Percentiles rank a stretch among this genome's conserved stretches.
Evolutionary conservation across 2,329 filamentous ascomycete genomes (phyloP).

Genomic region (Cordyceps tenuipes): DNA sequence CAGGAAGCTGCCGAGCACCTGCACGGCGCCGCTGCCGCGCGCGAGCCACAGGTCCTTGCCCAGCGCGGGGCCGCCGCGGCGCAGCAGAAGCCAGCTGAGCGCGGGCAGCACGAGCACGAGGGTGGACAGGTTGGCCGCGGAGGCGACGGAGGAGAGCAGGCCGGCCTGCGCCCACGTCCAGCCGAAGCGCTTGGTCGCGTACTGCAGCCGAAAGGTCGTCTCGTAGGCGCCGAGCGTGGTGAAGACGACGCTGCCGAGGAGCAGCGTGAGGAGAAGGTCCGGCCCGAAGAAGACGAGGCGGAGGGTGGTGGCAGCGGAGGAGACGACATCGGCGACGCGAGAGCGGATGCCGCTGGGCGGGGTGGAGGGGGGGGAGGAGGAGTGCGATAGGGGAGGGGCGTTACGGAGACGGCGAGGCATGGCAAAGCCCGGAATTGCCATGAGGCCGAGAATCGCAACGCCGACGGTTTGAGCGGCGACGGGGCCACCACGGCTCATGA

Average conservation of each 20-base stretch:
- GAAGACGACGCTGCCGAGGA: conserved; percentile 9
- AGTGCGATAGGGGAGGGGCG: background rate
- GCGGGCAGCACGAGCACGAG: conserved; percentile 6
- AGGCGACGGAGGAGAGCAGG: background rate
- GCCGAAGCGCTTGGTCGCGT: conserved; percentile 8
- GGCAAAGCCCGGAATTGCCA: background rate
- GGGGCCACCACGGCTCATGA: conserved; percentile 8
- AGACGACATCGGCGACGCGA: background rate
- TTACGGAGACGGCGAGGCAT: conserved; percentile 6
- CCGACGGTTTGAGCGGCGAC: background rate
- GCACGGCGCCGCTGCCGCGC: background rate
- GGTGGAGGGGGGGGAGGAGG: no score
- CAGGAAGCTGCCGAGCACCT: conserved; percentile 9
- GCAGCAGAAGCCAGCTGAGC: background rate
- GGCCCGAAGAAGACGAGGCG: conserved; percentile 1
- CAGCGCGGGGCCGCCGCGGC: background rate
- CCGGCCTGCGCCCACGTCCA: conserved; percentile 11
- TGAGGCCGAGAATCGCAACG: background rate
- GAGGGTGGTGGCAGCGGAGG: background rate
- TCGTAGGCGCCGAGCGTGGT: conserved; percentile 8
- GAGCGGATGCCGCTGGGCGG: background rate
- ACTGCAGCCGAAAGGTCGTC: conserved; percentile 4
- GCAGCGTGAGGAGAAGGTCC: conserved; percentile 2
- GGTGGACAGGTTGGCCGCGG: conserved; percentile 1
- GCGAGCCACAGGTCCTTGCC: conserved; percentile 11